phyloP scores from a whole-genome alignment of 1,139 yeast species.

The Hemisphaericaspora subhashii region DNA sequence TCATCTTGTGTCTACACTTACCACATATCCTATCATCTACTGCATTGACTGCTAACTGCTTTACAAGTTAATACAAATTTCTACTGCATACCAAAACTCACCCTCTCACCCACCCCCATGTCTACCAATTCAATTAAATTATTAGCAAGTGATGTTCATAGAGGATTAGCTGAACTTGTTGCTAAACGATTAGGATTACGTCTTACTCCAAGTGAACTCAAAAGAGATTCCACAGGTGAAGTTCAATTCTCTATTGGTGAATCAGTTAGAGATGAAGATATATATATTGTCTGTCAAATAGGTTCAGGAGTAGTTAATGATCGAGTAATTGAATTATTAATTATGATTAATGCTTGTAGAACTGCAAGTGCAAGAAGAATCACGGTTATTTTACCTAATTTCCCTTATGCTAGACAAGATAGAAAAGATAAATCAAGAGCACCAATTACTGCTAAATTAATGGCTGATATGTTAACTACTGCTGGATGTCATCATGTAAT shows the following conservation, averaged over 20 bases:
- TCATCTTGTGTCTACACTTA: no score
- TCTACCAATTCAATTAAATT: slow-evolving; percentile 84
- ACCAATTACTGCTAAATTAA: slow-evolving; percentile 93
- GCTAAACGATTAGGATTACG: slow-evolving; percentile 63
- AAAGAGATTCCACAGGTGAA: slow-evolving; percentile 71
- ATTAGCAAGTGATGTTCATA: slow-evolving; percentile 88
- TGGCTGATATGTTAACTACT: slow-evolving; percentile 92
- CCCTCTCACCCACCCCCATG: no score
- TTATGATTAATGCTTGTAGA: slow-evolving; percentile 93
- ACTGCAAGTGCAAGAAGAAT: slow-evolving; percentile 94
- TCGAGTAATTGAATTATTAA: slow-evolving; percentile 79
- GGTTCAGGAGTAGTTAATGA: slow-evolving; percentile 94
- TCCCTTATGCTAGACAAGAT: slow-evolving; percentile 97
- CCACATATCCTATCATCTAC: no score
- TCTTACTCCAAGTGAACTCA: slow-evolving; percentile 64
- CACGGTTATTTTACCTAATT: slow-evolving; percentile 92
- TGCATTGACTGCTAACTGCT: no score
- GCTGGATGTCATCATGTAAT: slow-evolving; percentile 98
- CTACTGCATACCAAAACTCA: no score
- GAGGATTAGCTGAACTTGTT: slow-evolving; percentile 78
- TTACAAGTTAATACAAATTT: no score
- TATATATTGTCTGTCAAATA: slow-evolving; percentile 83
- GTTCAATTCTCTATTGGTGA: slow-evolving; percentile 79
- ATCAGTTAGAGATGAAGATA: slow-evolving; percentile 95
- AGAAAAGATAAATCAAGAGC: slow-evolving; percentile 95